phyloP scores from a whole-genome alignment of 106 monocot species.

The Allium cepa region DNA sequence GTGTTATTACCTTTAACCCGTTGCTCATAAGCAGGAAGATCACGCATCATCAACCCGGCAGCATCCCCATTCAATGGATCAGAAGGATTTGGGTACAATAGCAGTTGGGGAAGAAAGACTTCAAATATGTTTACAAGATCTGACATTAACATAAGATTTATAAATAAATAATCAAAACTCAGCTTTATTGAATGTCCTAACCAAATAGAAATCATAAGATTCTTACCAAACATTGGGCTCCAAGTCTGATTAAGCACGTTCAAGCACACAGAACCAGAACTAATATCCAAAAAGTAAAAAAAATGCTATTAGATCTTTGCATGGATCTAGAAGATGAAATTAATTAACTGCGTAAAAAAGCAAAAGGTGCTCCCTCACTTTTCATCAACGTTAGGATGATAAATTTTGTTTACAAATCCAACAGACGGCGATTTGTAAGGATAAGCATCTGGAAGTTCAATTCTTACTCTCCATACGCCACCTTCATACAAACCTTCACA shows the following conservation, averaged over 20 bases:
- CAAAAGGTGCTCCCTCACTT: conserved; percentile 26
- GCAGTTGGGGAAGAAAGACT: conserved; percentile 60
- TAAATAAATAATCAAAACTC: neutral
- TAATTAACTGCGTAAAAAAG: neutral
- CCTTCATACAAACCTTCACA: conserved; percentile 38
- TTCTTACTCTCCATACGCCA: conserved; percentile 69
- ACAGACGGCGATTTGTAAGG: conserved; percentile 84
- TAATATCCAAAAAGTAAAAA: conserved; percentile 10
- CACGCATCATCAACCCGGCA: conserved; percentile 54
- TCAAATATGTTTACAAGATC: conserved; percentile 74
- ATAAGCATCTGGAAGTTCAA: conserved; percentile 73
- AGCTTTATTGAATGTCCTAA: neutral
- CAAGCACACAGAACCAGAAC: conserved; percentile 74
- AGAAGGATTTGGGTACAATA: conserved; percentile 63
- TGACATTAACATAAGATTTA: neutral
- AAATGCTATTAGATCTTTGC: neutral
- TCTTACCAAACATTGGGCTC: conserved; percentile 74
- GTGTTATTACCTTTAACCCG: conserved; percentile 53
- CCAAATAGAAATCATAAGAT: neutral
- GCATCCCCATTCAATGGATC: conserved; percentile 74
- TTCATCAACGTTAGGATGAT: conserved; percentile 73
- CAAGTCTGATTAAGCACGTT: conserved; percentile 76
- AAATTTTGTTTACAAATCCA: conserved; percentile 36
- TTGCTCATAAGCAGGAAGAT: conserved; percentile 49
- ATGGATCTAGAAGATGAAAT: neutral